phyloP scores from a whole-genome alignment of 495 filamentous ascomycete genomes.

The Tuber magnatum region DNA sequence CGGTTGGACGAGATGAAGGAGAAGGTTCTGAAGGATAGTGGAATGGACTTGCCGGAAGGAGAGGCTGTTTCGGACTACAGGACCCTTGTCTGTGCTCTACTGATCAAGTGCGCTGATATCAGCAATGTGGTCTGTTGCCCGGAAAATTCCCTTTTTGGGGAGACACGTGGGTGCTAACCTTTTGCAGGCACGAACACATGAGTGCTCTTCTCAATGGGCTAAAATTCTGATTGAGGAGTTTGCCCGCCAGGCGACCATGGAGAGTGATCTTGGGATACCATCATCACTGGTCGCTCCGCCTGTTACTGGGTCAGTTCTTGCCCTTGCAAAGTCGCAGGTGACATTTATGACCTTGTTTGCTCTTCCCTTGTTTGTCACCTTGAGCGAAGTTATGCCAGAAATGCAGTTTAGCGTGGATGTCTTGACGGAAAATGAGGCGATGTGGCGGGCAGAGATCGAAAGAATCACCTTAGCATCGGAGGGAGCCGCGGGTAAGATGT shows the following conservation, averaged over 20 bases:
- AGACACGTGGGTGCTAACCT: constrained; percentile 36
- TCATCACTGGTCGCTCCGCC: constrained; percentile 81
- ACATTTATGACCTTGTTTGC: constrained; percentile 96
- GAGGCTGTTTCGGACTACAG: constrained; percentile 63
- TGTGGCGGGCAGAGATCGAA: constrained; percentile 62
- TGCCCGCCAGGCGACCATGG: constrained; percentile 84
- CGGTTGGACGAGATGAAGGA: constrained; percentile 68
- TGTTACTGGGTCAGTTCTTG: constrained; percentile 68
- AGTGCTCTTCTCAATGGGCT: constrained; percentile 78
- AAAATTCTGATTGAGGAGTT: constrained; percentile 89
- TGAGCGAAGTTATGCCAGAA: constrained; percentile 72
- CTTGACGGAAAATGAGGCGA: constrained; percentile 62
- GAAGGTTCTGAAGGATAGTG: constrained; percentile 58
- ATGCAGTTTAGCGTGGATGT: constrained; percentile 78
- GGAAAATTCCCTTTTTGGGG: constrained; percentile 10
- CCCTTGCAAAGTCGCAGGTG: constrained; percentile 80
- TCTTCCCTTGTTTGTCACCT: constrained; percentile 76
- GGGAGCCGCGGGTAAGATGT: constrained; percentile 9
- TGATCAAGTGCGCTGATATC: constrained; percentile 98
- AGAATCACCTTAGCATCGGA: constrained; percentile 25
- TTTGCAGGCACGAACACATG: constrained; percentile 67
- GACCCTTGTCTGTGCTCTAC: constrained; percentile 70
- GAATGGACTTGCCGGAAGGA: constrained; percentile 62
- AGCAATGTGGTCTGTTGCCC: constrained; percentile 78
- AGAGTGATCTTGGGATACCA: constrained; percentile 73